phyloP scores from a whole-genome alignment of 768 basidiomycete genomes.

The Mycena indigotica region DNA sequence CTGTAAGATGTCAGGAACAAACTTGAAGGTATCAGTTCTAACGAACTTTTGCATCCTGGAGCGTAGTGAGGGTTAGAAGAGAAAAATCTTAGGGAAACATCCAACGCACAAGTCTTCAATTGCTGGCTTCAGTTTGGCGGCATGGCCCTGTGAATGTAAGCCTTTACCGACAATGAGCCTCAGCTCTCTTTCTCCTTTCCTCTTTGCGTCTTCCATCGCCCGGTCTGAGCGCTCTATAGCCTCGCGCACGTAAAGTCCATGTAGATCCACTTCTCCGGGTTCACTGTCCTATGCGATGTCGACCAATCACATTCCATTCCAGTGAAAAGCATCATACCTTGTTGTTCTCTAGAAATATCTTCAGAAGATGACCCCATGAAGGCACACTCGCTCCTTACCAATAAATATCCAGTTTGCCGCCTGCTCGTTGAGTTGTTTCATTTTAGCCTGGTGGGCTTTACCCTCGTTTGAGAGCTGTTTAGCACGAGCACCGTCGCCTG shows the following conservation, averaged over 20 bases:
- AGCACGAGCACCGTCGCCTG: conserved; percentile 74
- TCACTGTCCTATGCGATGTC: conserved; percentile 53
- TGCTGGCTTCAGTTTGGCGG: conserved; percentile 90
- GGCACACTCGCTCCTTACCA: too few relatives aligned
- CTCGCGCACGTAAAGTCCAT: conserved; percentile 93
- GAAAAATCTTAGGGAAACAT: too few relatives aligned
- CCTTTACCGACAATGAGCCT: conserved; percentile 93
- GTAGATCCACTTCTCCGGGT: conserved; percentile 81
- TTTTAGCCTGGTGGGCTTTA: conserved; percentile 73
- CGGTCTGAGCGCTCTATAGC: conserved; percentile 74
- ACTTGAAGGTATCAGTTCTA: neutral
- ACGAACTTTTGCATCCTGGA: conserved; percentile 67
- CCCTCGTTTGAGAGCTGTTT: conserved; percentile 83
- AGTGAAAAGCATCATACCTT: conserved; percentile 40
- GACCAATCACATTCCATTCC: neutral
- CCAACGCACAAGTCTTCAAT: conserved; percentile 64
- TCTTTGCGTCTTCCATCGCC: conserved; percentile 69
- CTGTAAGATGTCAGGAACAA: conserved; percentile 38
- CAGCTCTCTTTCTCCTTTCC: conserved; percentile 62
- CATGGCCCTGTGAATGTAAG: conserved; percentile 73
- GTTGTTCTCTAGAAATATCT: conserved; percentile 82
- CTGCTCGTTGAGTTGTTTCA: conserved; percentile 77
- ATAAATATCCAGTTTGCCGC: conserved; percentile 88
- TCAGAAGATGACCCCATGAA: too few relatives aligned
- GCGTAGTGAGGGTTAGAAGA: neutral